Evolutionary conservation across 164 flowering plant species (phyloP).

Genomic region (Liriodendron chinense): DNA sequence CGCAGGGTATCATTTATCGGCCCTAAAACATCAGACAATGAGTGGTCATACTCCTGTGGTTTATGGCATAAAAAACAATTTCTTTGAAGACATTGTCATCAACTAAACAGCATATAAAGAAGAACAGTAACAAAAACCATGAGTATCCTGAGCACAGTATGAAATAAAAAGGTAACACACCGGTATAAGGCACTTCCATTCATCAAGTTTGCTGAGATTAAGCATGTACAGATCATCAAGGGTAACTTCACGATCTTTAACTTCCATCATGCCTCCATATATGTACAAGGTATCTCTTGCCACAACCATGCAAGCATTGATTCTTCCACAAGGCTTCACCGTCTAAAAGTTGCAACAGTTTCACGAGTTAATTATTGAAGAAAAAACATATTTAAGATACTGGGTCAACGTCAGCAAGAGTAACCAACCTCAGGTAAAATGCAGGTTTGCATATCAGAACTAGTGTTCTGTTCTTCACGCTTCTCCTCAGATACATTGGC

Average conservation of each 20-base stretch:
- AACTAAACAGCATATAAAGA: background rate
- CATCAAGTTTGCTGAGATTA: constrained; percentile 95
- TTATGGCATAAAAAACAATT: background rate
- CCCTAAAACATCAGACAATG: background rate
- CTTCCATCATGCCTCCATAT: constrained; percentile 97
- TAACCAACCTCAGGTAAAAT: constrained; percentile 60
- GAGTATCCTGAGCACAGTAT: background rate
- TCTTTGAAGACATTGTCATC: background rate
- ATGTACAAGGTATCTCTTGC: constrained; percentile 79
- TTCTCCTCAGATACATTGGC: constrained; percentile 30
- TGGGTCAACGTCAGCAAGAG: constrained; percentile 1
- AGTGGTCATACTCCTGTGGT: background rate
- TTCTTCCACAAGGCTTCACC: constrained; percentile 95
- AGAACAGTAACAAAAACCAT: background rate
- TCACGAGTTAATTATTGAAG: constrained; percentile 10
- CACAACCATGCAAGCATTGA: constrained; percentile 82
- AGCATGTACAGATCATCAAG: constrained; percentile 89
- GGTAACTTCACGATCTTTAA: constrained; percentile 82
- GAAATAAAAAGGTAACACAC: constrained; percentile 40
- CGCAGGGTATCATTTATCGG: background rate
- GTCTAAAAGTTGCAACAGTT: constrained; percentile 34
- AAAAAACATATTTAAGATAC: constrained; percentile 2
- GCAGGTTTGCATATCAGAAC: constrained; percentile 31
- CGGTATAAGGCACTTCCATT: constrained; percentile 96
- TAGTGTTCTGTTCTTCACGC: constrained; percentile 23